phyloP scores from a whole-genome alignment of 805 yeast species.

The Schizosaccharomyces osmophilus region DNA sequence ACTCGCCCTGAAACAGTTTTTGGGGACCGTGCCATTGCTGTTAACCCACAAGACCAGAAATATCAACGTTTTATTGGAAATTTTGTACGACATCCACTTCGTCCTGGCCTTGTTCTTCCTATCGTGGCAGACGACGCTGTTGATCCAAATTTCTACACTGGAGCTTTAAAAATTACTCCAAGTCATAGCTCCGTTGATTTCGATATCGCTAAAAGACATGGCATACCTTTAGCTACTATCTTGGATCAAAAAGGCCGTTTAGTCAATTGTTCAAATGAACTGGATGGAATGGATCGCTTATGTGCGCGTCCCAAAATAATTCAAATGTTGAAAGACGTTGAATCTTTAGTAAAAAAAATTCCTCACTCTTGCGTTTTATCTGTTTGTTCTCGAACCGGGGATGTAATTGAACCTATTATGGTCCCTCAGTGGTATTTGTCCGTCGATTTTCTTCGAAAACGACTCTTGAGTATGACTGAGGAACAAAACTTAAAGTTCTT shows the following conservation, averaged over 20 bases:
- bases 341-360: conserved; percentile 55
- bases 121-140: conserved; percentile 77
- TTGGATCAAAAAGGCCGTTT: conserved; percentile 76
- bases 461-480: not conserved
- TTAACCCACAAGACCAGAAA: conserved; percentile 83
- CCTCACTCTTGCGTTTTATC: conserved; percentile 94
- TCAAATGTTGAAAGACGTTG: conserved; percentile 47
- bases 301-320: conserved; percentile 77
- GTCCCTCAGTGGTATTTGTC: conserved; percentile 99
- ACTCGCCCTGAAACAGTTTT: conserved; percentile 97
- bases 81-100: conserved; percentile 68
- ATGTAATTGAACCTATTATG: conserved; percentile 81
- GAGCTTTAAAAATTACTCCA: conserved; percentile 97
- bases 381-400: conserved; percentile 86
- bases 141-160: conserved; percentile 98
- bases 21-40: conserved; percentile 95
- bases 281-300: conserved; percentile 75
- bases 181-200: conserved; percentile 96
- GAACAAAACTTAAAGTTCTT: conserved; percentile 8
- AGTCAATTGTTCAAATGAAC: conserved; percentile 83
- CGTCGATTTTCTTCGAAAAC: conserved; percentile 18
- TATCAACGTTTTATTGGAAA: conserved; percentile 89
- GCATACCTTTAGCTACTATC: conserved; percentile 67
- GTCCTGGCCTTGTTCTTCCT: conserved; percentile 57
- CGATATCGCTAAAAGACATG: conserved; percentile 81